A percentile compares a stretch with the other conserved stretches of the same genome.
Conservation (phyloP, 768 basidiomycete genomes). For the Leucocoprinus leucothites region DNA sequence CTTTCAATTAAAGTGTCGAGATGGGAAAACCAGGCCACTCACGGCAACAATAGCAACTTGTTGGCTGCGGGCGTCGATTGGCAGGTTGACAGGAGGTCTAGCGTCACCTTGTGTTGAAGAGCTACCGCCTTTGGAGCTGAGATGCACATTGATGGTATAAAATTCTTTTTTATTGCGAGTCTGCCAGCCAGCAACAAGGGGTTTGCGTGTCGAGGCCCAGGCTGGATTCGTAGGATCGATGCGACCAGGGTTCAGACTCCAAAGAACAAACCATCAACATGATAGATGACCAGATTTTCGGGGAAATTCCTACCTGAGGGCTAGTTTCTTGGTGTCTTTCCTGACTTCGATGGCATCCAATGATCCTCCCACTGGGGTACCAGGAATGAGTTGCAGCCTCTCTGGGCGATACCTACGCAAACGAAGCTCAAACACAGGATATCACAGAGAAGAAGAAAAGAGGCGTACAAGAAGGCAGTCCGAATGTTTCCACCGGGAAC, state of each 20-base stretch:
- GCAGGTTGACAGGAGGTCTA: slow-evolving; percentile 55
- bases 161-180: slow-evolving; percentile 40
- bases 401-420: slow-evolving; percentile 42
- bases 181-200: slow-evolving; percentile 56
- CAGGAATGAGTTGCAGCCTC: slow-evolving; percentile 43
- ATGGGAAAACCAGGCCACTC: slow-evolving; percentile 18
- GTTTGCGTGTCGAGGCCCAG: slow-evolving; percentile 57
- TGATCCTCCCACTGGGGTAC: slow-evolving; percentile 44
- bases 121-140: slow-evolving; percentile 56
- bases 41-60: slow-evolving; percentile 54
- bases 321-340: slow-evolving; percentile 28
- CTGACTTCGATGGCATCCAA: slow-evolving; percentile 40
- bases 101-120: slow-evolving; percentile 53
- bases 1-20: neutral
- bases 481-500: slow-evolving; percentile 63
- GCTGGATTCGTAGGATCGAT: slow-evolving; percentile 54
- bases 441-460: neutral
- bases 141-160: slow-evolving; percentile 60
- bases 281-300: neutral
- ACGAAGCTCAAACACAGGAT: neutral
- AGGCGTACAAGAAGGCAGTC: slow-evolving; percentile 48
- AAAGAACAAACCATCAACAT: neutral
- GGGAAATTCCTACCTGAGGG: slow-evolving; percentile 36
- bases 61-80: slow-evolving; percentile 40
- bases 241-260: slow-evolving; percentile 61